Evolutionary conservation across 2,329 filamentous ascomycete genomes (phyloP).

Genomic region (Phyllosticta capitalensis): DNA sequence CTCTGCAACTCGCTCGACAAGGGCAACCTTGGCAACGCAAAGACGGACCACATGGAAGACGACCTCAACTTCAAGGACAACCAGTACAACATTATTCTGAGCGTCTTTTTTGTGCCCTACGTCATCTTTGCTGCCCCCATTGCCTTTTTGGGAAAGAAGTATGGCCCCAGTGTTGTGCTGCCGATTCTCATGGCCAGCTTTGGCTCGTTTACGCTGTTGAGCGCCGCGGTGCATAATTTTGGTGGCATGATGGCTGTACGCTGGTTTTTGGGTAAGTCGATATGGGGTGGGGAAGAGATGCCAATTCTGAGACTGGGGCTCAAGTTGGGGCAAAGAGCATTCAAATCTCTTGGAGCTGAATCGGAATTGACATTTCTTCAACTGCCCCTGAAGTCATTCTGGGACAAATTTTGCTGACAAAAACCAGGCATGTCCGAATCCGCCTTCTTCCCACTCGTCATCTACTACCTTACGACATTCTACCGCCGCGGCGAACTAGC

Average conservation of each 20-base stretch:
- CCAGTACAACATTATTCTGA: conserved; percentile 60
- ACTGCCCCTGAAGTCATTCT: neutral
- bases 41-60: conserved; percentile 36
- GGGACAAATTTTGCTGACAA: neutral
- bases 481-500: conserved; percentile 64
- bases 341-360: neutral
- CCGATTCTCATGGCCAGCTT: conserved; percentile 61
- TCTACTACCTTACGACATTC: conserved; percentile 52
- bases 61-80: conserved; percentile 51
- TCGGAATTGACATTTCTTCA: neutral
- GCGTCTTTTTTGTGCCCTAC: conserved; percentile 67
- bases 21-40: conserved; percentile 33
- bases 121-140: conserved; percentile 60
- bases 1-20: conserved; percentile 36
- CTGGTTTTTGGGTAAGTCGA: conserved; percentile 52
- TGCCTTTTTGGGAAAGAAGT: conserved; percentile 58
- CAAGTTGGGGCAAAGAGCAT: no score
- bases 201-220: conserved; percentile 54
- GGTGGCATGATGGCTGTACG: conserved; percentile 56
- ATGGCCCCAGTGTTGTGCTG: conserved; percentile 53
- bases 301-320: no score
- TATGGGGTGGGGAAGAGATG: neutral
- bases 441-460: conserved; percentile 61
- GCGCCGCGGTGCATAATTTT: conserved; percentile 49
- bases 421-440: conserved; percentile 40